A percentile compares a stretch with the other conserved stretches of the same genome.
Evolutionary conservation across 1,139 yeast species (phyloP).

Genomic region (Entelexis paramagnoliae): DNA sequence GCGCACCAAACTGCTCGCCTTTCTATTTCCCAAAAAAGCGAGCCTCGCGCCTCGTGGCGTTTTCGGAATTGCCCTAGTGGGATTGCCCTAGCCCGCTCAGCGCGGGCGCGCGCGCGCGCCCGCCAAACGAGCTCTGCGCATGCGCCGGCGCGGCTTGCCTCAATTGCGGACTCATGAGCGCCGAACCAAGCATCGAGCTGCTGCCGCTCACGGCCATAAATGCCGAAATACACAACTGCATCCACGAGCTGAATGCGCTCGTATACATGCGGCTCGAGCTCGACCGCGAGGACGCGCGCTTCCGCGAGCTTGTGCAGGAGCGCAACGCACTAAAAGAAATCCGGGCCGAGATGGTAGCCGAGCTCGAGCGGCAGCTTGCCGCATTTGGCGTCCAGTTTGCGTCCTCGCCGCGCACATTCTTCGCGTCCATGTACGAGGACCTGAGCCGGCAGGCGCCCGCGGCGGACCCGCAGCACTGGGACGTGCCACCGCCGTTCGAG

Average conservation of each 20-base stretch:
- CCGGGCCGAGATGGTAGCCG: background rate
- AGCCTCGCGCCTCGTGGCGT: too few relatives aligned
- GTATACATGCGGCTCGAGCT: background rate
- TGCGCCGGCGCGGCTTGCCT: too few relatives aligned
- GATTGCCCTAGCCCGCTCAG: background rate
- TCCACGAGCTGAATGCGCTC: background rate
- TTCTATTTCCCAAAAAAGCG: too few relatives aligned
- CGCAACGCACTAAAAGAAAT: background rate
- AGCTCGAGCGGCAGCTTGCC: background rate
- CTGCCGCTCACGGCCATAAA: background rate
- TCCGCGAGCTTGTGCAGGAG: background rate
- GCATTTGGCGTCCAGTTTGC: background rate
- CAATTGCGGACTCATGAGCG: background rate
- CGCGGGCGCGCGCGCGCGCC: background rate
- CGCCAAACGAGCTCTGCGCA: background rate
- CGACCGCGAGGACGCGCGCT: background rate
- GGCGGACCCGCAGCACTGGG: background rate
- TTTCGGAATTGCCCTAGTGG: background rate
- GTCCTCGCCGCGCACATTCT: background rate
- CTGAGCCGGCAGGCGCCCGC: background rate
- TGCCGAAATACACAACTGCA: background rate
- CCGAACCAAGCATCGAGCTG: background rate
- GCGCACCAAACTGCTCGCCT: too few relatives aligned
- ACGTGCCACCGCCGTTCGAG: constrained; percentile 9
- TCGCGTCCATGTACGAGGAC: background rate